Evolutionary conservation across 1,284 basidiomycete species (phyloP).

Genomic region (Ganoderma sp.): DNA sequence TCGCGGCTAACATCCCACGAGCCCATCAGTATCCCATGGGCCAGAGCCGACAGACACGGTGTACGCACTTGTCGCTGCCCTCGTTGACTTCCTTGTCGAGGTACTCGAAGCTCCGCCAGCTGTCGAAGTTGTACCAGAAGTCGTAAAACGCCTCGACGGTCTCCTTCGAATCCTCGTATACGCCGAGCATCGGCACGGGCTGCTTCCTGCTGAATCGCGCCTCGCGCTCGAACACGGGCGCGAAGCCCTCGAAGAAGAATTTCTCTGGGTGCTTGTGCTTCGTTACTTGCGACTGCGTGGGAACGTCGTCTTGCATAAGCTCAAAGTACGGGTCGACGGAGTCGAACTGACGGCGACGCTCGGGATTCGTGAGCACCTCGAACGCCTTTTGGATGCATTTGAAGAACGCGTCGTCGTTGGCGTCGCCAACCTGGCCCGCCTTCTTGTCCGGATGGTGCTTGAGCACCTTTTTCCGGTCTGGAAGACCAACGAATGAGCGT

Average conservation of each 20-base stretch:
- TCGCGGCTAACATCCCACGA: constrained; percentile 71
- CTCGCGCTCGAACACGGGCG: constrained; percentile 89
- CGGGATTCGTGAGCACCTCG: constrained; percentile 88
- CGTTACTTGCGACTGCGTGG: constrained; percentile 73
- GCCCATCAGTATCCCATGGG: not conserved
- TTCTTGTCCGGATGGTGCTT: constrained; percentile 99
- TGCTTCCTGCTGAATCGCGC: constrained; percentile 88
- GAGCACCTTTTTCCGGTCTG: constrained; percentile 97
- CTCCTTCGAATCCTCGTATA: constrained; percentile 75
- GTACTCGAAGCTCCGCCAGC: constrained; percentile 98
- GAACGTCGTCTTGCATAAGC: constrained; percentile 80
- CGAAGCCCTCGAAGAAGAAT: constrained; percentile 68
- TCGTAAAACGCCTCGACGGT: constrained; percentile 95
- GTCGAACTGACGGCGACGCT: constrained; percentile 95
- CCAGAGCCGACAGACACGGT: not conserved
- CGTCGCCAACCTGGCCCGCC: constrained; percentile 72
- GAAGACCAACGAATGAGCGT: not conserved
- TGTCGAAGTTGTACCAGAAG: constrained; percentile 99
- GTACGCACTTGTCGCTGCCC: constrained; percentile 85
- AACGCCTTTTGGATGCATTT: constrained; percentile 98
- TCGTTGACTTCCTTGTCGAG: constrained; percentile 99
- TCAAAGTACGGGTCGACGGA: constrained; percentile 86
- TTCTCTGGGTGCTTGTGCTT: constrained; percentile 57
- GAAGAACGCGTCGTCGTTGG: constrained; percentile 98
- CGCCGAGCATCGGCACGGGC: constrained; percentile 88